Percentiles rank a stretch among this genome's conserved stretches.
phyloP scores from a whole-genome alignment of 1,284 basidiomycete genomes.

The Vanrija humicola region DNA sequence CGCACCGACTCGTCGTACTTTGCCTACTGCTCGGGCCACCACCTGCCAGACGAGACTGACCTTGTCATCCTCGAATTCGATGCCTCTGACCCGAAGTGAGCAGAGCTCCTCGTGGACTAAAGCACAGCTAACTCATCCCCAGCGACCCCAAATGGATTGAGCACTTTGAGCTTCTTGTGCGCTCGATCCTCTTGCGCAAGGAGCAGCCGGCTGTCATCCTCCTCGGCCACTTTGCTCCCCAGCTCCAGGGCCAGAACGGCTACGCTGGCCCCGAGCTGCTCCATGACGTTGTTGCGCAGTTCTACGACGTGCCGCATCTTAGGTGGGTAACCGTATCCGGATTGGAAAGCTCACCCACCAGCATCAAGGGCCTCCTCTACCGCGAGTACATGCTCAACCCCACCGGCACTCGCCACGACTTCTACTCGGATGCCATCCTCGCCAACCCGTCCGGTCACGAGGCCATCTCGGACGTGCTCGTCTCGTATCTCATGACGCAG shows the following conservation, averaged over 20 bases:
- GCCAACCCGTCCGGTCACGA: slow-evolving; percentile 74
- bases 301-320: slow-evolving; percentile 90
- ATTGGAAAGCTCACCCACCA: slow-evolving; percentile 29
- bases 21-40: slow-evolving; percentile 83
- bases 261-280: slow-evolving; percentile 82
- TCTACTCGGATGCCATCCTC: slow-evolving; percentile 76
- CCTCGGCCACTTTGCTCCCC: slow-evolving; percentile 85
- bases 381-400: slow-evolving; percentile 74
- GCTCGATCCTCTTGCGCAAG: slow-evolving; percentile 78
- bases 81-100: slow-evolving; percentile 76
- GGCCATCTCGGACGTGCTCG: slow-evolving; percentile 75
- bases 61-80: slow-evolving; percentile 91
- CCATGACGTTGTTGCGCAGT: slow-evolving; percentile 84
- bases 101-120: slow-evolving; percentile 8
- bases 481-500: slow-evolving; percentile 81
- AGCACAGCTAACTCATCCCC: slow-evolving; percentile 3
- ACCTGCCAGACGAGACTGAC: slow-evolving; percentile 86
- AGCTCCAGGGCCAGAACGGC: slow-evolving; percentile 69
- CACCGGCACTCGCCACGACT: slow-evolving; percentile 59
- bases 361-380: slow-evolving; percentile 75
- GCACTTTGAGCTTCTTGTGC: slow-evolving; percentile 83
- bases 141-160: slow-evolving; percentile 69
- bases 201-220: slow-evolving; percentile 86
- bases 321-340: not conserved
- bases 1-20: slow-evolving; percentile 87